Base-by-base conservation (phyloP, 306 rosid genomes). In the Astragalus glycyphyllos region DNA sequence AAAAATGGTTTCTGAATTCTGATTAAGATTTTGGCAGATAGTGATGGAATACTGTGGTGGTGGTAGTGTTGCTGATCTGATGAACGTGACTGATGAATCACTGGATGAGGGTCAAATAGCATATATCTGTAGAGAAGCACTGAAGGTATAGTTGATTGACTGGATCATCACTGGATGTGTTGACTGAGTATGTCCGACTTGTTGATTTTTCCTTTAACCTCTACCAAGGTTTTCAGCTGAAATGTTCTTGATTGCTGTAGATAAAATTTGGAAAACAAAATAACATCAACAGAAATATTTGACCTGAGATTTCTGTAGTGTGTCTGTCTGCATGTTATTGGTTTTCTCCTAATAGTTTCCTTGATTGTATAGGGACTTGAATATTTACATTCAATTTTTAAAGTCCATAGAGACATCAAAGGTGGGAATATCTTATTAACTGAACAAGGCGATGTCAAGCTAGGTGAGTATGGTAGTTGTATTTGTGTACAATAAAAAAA, bases 21-120 rank as follows among this genome's bases (percentile, higher is more conserved):
- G 73, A 72, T 65, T 80, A 54, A 40, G 55, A 69, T 60, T 85
- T 70, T 77, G 86, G 87, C 97, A 94, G 99, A 94, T 94, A 83
- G 99, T 94, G 78, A 94, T 94, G 99, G 99, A 94, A 80, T 91
- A 91, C 77, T 94, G 99, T 83, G 99, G 99, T 11, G 99, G 99
- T 83, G 99, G 99, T 74, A 94, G 99, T 83, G 90, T 91, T 70
- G 96, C 95, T 51, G 99, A 91, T 81, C 80, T 94, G 84, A 91
- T 94, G 97, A 82, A 81, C 12, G 92, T 83, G 62, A 85, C 92
- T 4, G 96, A 89, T 48, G 99, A 94, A 62, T 51, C 99, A 69
- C 70, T 94, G 82, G 99, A 94, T 79, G 99, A 94, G 85, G 75
- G 79, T 86, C 99, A 94, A 77, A 91, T 94, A 77, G 99, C 99